These are phyloP conservation scores for Craterostigma plantagineum DNA, from an alignment of 257 asterid genomes.

Conservation along the genomic window DNA sequence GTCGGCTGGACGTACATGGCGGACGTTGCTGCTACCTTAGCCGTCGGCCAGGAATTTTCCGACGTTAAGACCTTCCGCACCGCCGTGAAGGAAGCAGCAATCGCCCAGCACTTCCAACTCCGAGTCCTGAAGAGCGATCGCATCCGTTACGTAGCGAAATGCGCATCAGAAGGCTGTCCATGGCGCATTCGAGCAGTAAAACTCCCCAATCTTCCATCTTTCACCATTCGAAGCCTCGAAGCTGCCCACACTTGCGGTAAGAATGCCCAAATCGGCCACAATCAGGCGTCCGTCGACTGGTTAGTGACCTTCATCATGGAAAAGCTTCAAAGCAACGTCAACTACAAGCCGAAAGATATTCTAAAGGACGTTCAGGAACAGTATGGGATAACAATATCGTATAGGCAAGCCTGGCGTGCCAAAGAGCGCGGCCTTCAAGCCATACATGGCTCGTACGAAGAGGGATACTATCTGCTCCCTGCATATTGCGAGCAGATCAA, in stretches of 20 bases:
- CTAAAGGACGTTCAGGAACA: constrained; percentile 72
- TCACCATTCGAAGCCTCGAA: constrained; percentile 76
- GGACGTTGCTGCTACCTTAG: no score
- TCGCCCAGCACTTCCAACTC: constrained; percentile 86
- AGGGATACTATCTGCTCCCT: constrained; percentile 86
- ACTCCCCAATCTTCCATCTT: constrained; percentile 90
- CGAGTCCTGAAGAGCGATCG: constrained; percentile 86
- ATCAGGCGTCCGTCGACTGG: constrained; percentile 99
- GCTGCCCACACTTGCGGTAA: constrained; percentile 82
- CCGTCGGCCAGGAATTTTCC: constrained; percentile 94
- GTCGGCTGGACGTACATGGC: no score
- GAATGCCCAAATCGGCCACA: constrained; percentile 77
- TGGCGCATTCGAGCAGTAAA: constrained; percentile 97
- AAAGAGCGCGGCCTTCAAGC: constrained; percentile 90
- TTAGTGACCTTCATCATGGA: constrained; percentile 89
- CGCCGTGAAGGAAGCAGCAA: constrained; percentile 86
- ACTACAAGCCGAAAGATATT: constrained; percentile 89
- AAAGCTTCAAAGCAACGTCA: constrained; percentile 68
- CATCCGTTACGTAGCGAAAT: constrained; percentile 84
- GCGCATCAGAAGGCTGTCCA: constrained; percentile 80
- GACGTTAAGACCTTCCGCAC: constrained; percentile 87
- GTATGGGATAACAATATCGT: constrained; percentile 80
- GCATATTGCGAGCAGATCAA: constrained; percentile 81
- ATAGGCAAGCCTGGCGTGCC: constrained; percentile 99
- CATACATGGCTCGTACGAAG: constrained; percentile 92